Evolutionary conservation across 306 rosid species (phyloP).

Genomic region (Crataegus laevigata): DNA sequence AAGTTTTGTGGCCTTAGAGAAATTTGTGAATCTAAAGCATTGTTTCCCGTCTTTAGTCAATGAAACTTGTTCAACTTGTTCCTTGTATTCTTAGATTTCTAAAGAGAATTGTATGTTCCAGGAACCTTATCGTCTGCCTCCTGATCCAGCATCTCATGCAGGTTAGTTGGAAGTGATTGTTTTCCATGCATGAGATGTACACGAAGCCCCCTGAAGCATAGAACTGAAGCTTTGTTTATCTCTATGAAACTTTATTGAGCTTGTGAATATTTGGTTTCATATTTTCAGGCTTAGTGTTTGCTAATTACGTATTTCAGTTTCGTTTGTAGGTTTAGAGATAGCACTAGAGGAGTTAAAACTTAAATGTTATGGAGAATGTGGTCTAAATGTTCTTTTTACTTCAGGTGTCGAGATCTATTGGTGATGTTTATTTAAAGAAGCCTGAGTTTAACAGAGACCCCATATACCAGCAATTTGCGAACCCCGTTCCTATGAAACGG

Average conservation of each 20-base stretch:
- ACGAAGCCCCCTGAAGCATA: neutral
- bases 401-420: slow-evolving; percentile 96
- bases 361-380: slow-evolving; percentile 11
- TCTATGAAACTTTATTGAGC: neutral
- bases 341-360: neutral
- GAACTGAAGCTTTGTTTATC: neutral
- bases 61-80: neutral
- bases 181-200: slow-evolving; percentile 1
- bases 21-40: neutral
- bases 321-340: neutral
- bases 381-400: neutral
- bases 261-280: neutral
- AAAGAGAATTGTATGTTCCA: slow-evolving; percentile 5
- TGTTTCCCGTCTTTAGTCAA: neutral
- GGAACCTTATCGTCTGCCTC: slow-evolving; percentile 9
- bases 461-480: slow-evolving; percentile 56
- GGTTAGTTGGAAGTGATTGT: slow-evolving; percentile 6
- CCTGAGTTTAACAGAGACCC: slow-evolving; percentile 81
- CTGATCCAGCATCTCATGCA: slow-evolving; percentile 17
- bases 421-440: slow-evolving; percentile 80
- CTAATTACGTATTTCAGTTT: neutral
- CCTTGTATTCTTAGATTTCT: neutral
- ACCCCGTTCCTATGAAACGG: slow-evolving; percentile 66
- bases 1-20: neutral
- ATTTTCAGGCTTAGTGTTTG: neutral